phyloP scores from a whole-genome alignment of 2,329 filamentous ascomycete genomes.

The Cadophora gregata region DNA sequence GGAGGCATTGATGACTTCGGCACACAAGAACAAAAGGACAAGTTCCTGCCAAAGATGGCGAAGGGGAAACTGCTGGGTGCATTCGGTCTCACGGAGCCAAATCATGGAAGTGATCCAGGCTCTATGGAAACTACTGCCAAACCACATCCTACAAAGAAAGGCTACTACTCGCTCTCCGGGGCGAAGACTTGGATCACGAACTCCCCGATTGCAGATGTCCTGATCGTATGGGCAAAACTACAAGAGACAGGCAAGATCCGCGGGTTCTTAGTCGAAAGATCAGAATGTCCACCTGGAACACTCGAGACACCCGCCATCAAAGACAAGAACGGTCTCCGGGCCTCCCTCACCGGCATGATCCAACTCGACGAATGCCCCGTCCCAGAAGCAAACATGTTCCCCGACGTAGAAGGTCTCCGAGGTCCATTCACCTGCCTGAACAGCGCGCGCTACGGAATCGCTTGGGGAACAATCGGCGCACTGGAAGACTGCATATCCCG shows the following conservation, averaged over 20 bases:
- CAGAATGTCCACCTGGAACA: conserved; percentile 83
- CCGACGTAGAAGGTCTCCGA: conserved; percentile 81
- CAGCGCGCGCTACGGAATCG: conserved; percentile 90
- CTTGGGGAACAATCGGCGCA: conserved; percentile 91
- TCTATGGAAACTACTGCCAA: conserved; percentile 90
- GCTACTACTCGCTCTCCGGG: conserved; percentile 79
- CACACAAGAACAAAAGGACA: conserved; percentile 85
- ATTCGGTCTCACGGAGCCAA: conserved; percentile 90
- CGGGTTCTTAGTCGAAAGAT: conserved; percentile 88
- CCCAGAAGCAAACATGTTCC: conserved; percentile 91
- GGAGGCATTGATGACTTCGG: conserved; percentile 89
- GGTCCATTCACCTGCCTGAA: conserved; percentile 96
- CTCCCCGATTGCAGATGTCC: conserved; percentile 83
- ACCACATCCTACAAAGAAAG: conserved; percentile 82
- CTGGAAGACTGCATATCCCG: conserved; percentile 88
- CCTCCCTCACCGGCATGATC: conserved; percentile 97
- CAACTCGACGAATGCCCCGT: conserved; percentile 92
- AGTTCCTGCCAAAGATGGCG: conserved; percentile 79
- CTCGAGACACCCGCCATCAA: conserved; percentile 91
- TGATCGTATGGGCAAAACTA: conserved; percentile 92
- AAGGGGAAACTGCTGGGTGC: conserved; percentile 83
- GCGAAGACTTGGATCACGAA: conserved; percentile 97
- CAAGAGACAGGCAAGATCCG: conserved; percentile 92
- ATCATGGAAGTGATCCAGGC: conserved; percentile 90
- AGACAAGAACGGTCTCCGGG: conserved; percentile 92